phyloP scores from a whole-genome alignment of 2,329 filamentous ascomycete species.

The Neofusicoccum kwambonambiense region DNA sequence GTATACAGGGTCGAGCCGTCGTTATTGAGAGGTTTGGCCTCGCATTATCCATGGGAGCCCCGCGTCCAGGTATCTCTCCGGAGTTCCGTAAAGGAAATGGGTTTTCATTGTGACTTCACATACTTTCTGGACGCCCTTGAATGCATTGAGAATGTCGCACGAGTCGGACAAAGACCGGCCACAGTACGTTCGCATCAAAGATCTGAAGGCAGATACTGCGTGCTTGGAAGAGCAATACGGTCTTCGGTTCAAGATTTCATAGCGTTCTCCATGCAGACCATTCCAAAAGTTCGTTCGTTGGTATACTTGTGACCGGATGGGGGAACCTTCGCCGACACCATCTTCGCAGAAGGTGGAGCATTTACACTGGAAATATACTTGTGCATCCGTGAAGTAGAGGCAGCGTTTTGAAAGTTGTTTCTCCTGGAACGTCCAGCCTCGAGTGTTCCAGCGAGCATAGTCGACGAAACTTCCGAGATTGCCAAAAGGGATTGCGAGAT shows the following conservation, averaged over 20 bases:
- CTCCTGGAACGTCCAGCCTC: slow-evolving; percentile 24
- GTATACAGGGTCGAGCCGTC: background rate
- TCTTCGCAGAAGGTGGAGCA: background rate
- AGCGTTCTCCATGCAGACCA: background rate
- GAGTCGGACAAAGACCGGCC: background rate
- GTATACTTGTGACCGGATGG: background rate
- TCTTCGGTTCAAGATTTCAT: background rate
- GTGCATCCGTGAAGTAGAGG: slow-evolving; percentile 16
- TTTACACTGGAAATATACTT: slow-evolving; percentile 21
- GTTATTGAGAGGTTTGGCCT: background rate
- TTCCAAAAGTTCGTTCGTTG: background rate
- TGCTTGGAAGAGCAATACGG: background rate
- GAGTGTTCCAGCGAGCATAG: background rate
- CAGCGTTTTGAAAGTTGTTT: slow-evolving; percentile 15
- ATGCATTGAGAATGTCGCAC: slow-evolving; percentile 19
- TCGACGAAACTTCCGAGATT: too few relatives aligned
- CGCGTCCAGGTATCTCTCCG: slow-evolving; percentile 21
- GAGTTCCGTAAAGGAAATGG: slow-evolving; percentile 21
- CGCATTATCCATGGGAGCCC: slow-evolving; percentile 18
- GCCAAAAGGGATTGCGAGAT: too few relatives aligned
- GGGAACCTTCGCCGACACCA: background rate
- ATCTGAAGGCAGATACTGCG: too few relatives aligned
- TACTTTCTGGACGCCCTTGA: slow-evolving; percentile 15
- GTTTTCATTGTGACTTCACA: slow-evolving; percentile 11
- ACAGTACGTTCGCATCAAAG: too few relatives aligned